A percentile compares a stretch with the other conserved stretches of the same genome.
Evolutionary conservation across 2,329 filamentous ascomycete genomes (phyloP).

Genomic region (Lasiodiplodia theobromae): DNA sequence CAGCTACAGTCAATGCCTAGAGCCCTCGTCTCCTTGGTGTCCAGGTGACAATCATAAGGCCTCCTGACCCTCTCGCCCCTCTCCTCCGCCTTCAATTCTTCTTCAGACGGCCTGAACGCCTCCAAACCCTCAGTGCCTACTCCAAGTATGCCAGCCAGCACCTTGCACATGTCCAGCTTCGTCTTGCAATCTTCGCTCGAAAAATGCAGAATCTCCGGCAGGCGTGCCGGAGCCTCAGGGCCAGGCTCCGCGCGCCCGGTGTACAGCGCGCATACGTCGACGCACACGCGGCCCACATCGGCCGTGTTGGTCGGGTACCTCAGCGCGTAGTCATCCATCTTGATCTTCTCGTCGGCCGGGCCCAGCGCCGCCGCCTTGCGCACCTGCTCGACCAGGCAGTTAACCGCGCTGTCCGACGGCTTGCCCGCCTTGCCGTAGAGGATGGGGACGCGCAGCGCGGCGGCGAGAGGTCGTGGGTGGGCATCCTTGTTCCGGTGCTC

Average conservation of each 20-base stretch:
- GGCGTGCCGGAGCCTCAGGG: constrained; percentile 48
- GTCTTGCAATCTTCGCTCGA: constrained; percentile 85
- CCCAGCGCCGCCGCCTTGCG: constrained; percentile 71
- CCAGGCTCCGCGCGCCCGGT: constrained; percentile 26
- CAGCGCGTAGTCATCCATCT: constrained; percentile 86
- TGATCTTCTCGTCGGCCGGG: constrained; percentile 61
- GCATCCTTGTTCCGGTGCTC: constrained; percentile 42
- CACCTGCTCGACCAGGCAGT: constrained; percentile 77
- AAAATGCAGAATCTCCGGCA: constrained; percentile 82
- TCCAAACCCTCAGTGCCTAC: constrained; percentile 69
- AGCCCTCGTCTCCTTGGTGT: constrained; percentile 74
- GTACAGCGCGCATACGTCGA: constrained; percentile 76
- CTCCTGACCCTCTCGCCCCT: constrained; percentile 64
- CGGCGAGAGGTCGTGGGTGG: constrained; percentile 61
- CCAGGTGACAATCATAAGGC: constrained; percentile 88
- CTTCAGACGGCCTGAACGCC: constrained; percentile 62
- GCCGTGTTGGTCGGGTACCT: constrained; percentile 90
- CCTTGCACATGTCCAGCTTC: constrained; percentile 86
- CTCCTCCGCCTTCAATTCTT: constrained; percentile 73
- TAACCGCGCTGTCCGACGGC: constrained; percentile 79
- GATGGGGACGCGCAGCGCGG: constrained; percentile 82
- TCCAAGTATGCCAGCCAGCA: constrained; percentile 80
- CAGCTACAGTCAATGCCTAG: constrained; percentile 78
- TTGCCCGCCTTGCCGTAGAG: constrained; percentile 81
- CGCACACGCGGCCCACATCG: constrained; percentile 80